Conservation (phyloP, 2,329 filamentous ascomycete species). For the Epichloe bromicola region DNA sequence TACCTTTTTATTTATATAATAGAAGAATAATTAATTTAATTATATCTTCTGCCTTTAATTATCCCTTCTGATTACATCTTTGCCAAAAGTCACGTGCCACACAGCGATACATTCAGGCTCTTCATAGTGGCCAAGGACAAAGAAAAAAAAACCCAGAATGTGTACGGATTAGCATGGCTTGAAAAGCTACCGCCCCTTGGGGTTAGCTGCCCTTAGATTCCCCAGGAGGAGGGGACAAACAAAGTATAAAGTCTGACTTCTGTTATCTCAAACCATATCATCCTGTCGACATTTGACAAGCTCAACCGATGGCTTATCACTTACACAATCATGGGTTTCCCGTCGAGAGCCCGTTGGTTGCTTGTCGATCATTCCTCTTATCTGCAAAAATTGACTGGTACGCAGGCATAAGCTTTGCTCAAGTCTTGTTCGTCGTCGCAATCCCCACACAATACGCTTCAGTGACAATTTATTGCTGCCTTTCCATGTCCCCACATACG, state of each 20-base stretch:
- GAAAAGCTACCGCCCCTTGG: neutral
- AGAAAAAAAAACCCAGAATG: neutral
- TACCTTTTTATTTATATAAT: too few relatives aligned
- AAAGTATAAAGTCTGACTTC: neutral
- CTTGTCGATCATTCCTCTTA: neutral
- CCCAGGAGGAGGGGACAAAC: neutral
- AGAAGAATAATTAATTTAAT: too few relatives aligned
- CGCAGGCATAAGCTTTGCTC: neutral
- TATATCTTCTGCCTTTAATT: too few relatives aligned
- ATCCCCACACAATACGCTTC: neutral
- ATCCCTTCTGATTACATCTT: too few relatives aligned
- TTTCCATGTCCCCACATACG: neutral
- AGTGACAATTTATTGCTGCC: neutral
- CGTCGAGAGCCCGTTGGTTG: neutral
- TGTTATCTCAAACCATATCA: neutral
- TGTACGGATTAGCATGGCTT: neutral
- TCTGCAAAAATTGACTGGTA: neutral
- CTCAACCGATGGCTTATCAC: neutral
- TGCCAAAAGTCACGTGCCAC: too few relatives aligned
- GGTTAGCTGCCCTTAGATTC: neutral
- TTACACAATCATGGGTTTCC: neutral
- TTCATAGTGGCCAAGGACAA: neutral
- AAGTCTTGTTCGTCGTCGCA: neutral
- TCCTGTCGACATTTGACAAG: neutral
- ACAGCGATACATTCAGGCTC: neutral